These are phyloP conservation scores for Pinus taeda DNA, from an alignment of 75 land plant species.

Conservation along the genomic window DNA sequence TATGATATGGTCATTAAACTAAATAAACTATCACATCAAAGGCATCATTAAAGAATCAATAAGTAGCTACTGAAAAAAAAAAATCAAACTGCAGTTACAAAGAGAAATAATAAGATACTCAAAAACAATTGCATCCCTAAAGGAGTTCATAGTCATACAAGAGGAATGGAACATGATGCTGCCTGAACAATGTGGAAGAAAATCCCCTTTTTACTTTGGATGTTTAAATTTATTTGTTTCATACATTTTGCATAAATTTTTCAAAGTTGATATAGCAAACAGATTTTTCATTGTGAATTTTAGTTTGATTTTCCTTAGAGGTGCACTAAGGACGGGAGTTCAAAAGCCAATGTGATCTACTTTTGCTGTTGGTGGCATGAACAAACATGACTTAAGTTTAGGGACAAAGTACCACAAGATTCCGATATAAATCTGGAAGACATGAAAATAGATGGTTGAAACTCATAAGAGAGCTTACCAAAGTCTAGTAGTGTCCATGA, in stretches of 20 bases:
- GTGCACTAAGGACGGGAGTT: not conserved
- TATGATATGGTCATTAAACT: too few species aligned
- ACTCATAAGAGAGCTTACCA: slow-evolving; percentile 45
- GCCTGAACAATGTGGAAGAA: not conserved
- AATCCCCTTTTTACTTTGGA: not conserved
- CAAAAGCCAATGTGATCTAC: not conserved
- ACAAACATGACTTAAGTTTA: not conserved
- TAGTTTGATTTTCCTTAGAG: not conserved
- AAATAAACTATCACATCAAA: not conserved
- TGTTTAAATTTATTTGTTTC: not conserved
- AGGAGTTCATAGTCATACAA: not conserved
- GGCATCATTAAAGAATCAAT: not conserved
- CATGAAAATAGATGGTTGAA: not conserved
- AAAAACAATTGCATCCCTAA: not conserved
- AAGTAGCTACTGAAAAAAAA: not conserved
- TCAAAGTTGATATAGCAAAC: not conserved
- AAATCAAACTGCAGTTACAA: not conserved
- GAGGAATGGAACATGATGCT: not conserved
- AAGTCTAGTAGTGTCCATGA: slow-evolving; percentile 96
- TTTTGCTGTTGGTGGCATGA: not conserved
- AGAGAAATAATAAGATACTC: not conserved
- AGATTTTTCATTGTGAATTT: not conserved
- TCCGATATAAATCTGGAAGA: not conserved
- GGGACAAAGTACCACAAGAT: not conserved
- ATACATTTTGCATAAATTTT: not conserved